Evolutionary conservation across 768 basidiomycete species (phyloP).

Genomic region (Clathrus columnatus): DNA sequence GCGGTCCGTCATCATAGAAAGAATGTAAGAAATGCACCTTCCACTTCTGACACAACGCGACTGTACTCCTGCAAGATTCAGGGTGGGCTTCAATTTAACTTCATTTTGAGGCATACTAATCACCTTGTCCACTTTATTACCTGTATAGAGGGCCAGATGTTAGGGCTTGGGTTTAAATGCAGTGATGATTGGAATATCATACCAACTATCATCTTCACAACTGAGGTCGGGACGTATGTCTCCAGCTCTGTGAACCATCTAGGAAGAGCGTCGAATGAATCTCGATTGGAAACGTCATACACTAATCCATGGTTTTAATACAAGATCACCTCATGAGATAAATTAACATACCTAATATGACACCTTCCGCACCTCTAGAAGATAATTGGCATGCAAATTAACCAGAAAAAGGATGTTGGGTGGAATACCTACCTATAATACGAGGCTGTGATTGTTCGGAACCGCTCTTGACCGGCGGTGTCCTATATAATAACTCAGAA

Average conservation of each 20-base stretch:
- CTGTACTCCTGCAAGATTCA: slow-evolving; percentile 71
- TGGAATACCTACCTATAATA: slow-evolving; percentile 69
- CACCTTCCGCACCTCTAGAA: slow-evolving; percentile 57
- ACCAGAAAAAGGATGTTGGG: slow-evolving; percentile 29
- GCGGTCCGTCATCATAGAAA: background rate
- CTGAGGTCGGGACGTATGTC: slow-evolving; percentile 77
- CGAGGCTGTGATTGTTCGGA: slow-evolving; percentile 88
- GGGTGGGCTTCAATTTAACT: background rate
- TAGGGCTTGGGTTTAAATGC: background rate
- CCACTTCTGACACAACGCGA: slow-evolving; percentile 71
- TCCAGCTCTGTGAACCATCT: slow-evolving; percentile 91
- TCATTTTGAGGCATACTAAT: background rate
- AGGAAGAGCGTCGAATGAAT: slow-evolving; percentile 90
- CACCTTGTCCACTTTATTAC: slow-evolving; percentile 85
- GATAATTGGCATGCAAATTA: too few species aligned
- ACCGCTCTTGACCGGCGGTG: slow-evolving; percentile 94
- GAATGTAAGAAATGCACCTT: slow-evolving; percentile 35
- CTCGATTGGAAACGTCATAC: slow-evolving; percentile 89
- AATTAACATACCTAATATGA: slow-evolving; percentile 54
- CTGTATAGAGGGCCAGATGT: background rate
- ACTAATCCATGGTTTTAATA: slow-evolving; percentile 38
- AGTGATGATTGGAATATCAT: slow-evolving; percentile 25
- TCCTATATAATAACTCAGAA: slow-evolving; percentile 43
- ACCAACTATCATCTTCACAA: slow-evolving; percentile 92
- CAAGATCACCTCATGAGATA: background rate